phyloP scores from a whole-genome alignment of 73 alveolate genomes.

The Paramecium sexaurelia region DNA sequence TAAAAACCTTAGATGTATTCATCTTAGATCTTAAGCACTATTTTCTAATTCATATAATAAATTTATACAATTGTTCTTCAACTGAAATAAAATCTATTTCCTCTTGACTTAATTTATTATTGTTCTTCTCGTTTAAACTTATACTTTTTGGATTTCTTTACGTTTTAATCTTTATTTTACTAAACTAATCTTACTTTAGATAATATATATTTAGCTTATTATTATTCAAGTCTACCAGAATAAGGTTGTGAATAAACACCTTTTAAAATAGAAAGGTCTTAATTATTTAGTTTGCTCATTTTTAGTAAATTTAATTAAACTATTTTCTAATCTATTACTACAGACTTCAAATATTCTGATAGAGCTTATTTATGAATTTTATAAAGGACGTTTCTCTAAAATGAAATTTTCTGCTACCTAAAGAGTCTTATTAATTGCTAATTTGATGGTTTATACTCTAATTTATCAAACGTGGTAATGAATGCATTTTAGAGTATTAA shows the following conservation, averaged over 20 bases:
- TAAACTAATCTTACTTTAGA: background rate
- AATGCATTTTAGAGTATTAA: background rate
- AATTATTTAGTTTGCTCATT: background rate
- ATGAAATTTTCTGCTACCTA: background rate
- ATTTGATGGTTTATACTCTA: background rate
- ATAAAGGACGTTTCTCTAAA: background rate
- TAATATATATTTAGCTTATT: background rate
- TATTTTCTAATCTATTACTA: background rate
- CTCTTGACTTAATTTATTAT: background rate
- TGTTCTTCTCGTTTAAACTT: background rate
- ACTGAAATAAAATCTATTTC: background rate
- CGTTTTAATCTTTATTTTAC: background rate
- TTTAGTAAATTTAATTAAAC: background rate
- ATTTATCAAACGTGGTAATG: background rate
- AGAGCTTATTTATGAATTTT: background rate
- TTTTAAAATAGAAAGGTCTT: background rate
- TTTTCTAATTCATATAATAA: background rate
- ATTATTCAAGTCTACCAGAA: background rate
- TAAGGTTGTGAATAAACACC: background rate
- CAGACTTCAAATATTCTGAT: background rate
- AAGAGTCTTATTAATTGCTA: background rate
- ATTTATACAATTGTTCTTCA: background rate
- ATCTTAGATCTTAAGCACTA: background rate
- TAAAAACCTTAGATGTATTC: background rate
- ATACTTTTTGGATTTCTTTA: background rate